These are phyloP conservation scores for Letharia lupina DNA, from an alignment of 495 filamentous ascomycete genomes.

Conservation along the genomic window DNA sequence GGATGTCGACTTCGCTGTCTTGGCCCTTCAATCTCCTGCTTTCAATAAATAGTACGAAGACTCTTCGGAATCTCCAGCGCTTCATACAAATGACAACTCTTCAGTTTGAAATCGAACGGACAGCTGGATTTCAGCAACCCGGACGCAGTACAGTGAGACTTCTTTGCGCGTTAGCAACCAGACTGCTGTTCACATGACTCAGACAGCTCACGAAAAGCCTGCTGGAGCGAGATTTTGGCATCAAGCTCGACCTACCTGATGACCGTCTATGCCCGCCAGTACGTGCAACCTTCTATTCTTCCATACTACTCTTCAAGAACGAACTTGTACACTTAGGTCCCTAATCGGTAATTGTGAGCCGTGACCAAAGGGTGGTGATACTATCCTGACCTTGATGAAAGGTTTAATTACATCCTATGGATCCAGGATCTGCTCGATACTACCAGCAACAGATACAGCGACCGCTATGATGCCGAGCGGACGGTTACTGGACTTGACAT, in stretches of 20 bases:
- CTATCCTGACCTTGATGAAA: conserved; percentile 24
- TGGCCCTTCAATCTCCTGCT: conserved; percentile 48
- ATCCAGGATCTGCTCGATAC: conserved; percentile 78
- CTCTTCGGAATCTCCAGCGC: not conserved
- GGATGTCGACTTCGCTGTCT: conserved; percentile 52
- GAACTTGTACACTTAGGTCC: conserved; percentile 40
- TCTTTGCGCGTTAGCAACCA: not conserved
- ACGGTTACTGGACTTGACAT: conserved; percentile 72
- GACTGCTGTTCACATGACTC: not conserved
- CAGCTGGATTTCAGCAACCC: conserved; percentile 80
- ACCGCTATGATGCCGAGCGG: conserved; percentile 48
- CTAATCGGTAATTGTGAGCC: conserved; percentile 45
- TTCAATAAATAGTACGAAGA: conserved; percentile 48
- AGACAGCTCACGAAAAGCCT: conserved; percentile 76
- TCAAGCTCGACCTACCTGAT: conserved; percentile 60
- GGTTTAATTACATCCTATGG: conserved; percentile 87
- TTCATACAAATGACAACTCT: not conserved
- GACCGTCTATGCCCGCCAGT: conserved; percentile 90
- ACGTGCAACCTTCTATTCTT: conserved; percentile 22
- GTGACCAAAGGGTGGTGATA: not conserved
- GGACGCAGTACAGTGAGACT: conserved; percentile 53
- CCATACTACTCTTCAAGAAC: not conserved
- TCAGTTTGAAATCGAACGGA: conserved; percentile 50
- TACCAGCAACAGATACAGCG: conserved; percentile 44
- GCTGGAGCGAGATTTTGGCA: conserved; percentile 63